These are phyloP conservation scores for Pythium brassicae DNA, from an alignment of 352 stramenopile genomes.

Conservation along the genomic window DNA sequence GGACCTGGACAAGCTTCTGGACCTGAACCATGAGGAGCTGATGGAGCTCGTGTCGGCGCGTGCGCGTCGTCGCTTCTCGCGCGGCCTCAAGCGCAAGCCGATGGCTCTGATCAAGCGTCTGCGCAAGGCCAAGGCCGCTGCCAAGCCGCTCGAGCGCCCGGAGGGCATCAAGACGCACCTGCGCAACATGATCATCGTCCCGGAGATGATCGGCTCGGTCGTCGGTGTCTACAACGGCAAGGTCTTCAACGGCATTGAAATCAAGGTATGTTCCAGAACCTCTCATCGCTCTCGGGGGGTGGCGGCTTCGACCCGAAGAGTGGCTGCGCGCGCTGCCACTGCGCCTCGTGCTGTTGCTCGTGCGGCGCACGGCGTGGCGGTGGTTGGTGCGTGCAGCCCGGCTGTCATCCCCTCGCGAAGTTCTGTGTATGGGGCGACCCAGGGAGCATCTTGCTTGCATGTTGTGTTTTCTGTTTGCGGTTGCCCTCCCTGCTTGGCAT, in stretches of 20 bases:
- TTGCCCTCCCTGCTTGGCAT: neutral
- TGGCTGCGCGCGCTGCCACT: conserved; percentile 6
- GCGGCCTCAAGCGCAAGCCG: conserved; percentile 98
- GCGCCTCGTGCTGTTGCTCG: neutral
- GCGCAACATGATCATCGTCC: conserved; percentile 99
- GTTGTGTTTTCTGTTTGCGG: conserved; percentile 10
- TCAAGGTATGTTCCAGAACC: conserved; percentile 95
- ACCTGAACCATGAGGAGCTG: conserved; percentile 99
- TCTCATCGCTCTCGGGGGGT: conserved; percentile 77
- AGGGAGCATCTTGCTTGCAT: conserved; percentile 51
- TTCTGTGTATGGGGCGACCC: conserved; percentile 90
- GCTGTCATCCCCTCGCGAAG: conserved; percentile 73
- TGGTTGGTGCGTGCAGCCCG: conserved; percentile 9
- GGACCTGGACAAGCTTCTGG: conserved; percentile 98
- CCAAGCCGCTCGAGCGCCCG: conserved; percentile 96
- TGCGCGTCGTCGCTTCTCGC: conserved; percentile 97
- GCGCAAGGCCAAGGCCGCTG: conserved; percentile 98
- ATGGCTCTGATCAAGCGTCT: conserved; percentile 99
- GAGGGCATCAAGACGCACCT: conserved; percentile 99
- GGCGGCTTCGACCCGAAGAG: conserved; percentile 78
- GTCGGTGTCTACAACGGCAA: conserved; percentile 99
- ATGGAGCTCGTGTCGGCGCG: conserved; percentile 97
- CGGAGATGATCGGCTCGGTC: conserved; percentile 99
- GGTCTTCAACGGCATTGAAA: conserved; percentile 99
- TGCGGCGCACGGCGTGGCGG: neutral